phyloP scores from a whole-genome alignment of 805 yeast genomes.

The Millerozyma miso region DNA sequence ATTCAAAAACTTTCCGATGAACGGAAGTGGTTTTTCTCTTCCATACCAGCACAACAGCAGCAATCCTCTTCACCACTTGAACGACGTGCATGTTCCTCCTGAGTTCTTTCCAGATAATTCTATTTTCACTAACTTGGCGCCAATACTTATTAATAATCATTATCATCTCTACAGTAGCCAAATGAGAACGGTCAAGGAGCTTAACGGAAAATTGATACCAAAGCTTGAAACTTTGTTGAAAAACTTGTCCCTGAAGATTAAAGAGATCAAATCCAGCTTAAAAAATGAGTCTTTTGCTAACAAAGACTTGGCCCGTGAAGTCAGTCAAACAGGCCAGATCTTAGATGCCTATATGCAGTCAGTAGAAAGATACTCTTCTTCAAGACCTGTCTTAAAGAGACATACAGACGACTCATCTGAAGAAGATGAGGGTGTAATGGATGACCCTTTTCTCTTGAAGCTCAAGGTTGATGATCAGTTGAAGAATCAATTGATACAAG shows the following conservation, averaged over 20 bases:
- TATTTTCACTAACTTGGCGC: conserved; percentile 24
- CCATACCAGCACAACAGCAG: conserved; percentile 1
- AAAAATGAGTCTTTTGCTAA: conserved; percentile 41
- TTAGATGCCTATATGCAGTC: conserved; percentile 32
- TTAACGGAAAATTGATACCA: conserved; percentile 30
- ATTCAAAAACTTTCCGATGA: conserved; percentile 1
- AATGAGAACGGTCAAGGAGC: conserved; percentile 27
- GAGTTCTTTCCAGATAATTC: conserved; percentile 16
- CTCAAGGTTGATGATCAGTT: conserved; percentile 36
- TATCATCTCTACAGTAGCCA: conserved; percentile 21
- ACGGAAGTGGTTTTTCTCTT: neutral
- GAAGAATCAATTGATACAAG: conserved; percentile 37
- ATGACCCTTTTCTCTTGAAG: conserved; percentile 41
- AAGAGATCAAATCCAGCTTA: conserved; percentile 37
- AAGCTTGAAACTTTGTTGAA: conserved; percentile 31
- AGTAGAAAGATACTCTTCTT: conserved; percentile 32
- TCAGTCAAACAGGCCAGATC: conserved; percentile 57
- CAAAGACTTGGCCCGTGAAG: conserved; percentile 32
- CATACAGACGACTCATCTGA: conserved; percentile 19
- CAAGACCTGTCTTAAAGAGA: conserved; percentile 30
- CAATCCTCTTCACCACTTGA: conserved; percentile 4
- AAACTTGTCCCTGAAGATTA: conserved; percentile 34
- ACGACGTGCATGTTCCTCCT: conserved; percentile 18
- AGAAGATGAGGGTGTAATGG: conserved; percentile 24
- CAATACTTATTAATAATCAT: conserved; percentile 33